A percentile compares a stretch with the other conserved stretches of the same genome.
Evolutionary conservation across 176 grass and related monocot species (phyloP).

Genomic region (Phoenix dactylifera): DNA sequence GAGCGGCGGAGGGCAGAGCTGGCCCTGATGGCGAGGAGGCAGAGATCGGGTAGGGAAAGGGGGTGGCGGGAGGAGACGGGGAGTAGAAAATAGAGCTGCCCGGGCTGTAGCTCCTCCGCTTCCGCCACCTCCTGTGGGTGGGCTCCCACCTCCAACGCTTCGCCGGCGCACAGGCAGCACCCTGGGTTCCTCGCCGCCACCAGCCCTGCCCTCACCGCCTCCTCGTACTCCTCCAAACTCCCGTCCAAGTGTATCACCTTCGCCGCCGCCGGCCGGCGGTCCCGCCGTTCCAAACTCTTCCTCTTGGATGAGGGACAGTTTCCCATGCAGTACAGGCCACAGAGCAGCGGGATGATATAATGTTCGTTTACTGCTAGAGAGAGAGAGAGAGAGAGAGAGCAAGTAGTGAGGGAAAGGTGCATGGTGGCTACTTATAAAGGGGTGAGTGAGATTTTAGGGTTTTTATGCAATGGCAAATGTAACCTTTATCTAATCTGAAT

Average conservation of each 20-base stretch:
- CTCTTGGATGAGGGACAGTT: slow-evolving; percentile 1
- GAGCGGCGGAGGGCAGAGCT: not conserved
- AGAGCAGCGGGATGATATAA: too few relatives aligned
- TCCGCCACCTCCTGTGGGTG: slow-evolving; percentile 1
- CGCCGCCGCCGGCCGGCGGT: not conserved
- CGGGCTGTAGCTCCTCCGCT: slow-evolving; percentile 7
- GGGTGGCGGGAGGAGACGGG: not conserved
- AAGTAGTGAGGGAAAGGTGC: too few relatives aligned
- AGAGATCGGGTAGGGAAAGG: slow-evolving; percentile 11
- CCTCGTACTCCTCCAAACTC: slow-evolving; percentile 5
- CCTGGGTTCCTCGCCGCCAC: slow-evolving; percentile 1
- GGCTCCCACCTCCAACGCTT: slow-evolving; percentile 7
- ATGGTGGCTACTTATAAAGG: too few relatives aligned
- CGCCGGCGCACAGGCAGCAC: slow-evolving; percentile 3
- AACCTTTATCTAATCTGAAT: too few relatives aligned
- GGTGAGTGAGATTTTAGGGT: too few relatives aligned
- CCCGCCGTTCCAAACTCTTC: not conserved
- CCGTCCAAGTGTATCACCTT: slow-evolving; percentile 7
- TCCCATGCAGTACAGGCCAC: not conserved
- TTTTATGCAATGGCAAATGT: too few relatives aligned
- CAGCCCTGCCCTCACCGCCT: not conserved
- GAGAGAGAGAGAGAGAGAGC: too few relatives aligned
- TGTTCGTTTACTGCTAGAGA: too few relatives aligned
- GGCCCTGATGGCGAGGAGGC: slow-evolving; percentile 9
- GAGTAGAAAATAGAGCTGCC: slow-evolving; percentile 11